phyloP scores from a whole-genome alignment of 768 basidiomycete genomes.

The Clavaria fumosa region DNA sequence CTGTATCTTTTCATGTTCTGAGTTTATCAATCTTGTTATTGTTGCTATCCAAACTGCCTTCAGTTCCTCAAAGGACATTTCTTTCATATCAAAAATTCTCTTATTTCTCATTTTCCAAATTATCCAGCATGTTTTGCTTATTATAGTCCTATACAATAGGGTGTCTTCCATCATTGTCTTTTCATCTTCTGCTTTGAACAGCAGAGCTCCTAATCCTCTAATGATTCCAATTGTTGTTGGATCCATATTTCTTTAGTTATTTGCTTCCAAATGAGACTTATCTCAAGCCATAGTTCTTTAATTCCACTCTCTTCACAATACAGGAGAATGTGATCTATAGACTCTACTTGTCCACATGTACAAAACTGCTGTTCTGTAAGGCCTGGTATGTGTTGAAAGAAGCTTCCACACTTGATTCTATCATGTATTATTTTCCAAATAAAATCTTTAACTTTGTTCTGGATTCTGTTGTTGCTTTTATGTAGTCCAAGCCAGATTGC shows the following conservation, averaged over 20 bases:
- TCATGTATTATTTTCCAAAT: constrained; percentile 12
- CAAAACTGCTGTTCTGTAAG: constrained; percentile 7
- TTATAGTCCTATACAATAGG: background rate
- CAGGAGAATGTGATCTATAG: constrained; percentile 10
- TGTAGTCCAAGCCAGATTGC: constrained; percentile 9
- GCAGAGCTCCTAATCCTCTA: background rate
- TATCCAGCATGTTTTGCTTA: background rate
- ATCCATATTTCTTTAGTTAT: background rate
- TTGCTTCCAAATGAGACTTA: background rate
- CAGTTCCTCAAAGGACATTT: background rate
- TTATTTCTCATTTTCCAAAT: background rate
- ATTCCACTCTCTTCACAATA: constrained; percentile 5
- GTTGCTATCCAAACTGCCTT: background rate
- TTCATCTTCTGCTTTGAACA: background rate
- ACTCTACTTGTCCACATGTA: constrained; percentile 8
- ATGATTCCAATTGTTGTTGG: background rate
- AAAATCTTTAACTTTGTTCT: constrained; percentile 8
- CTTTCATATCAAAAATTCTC: background rate
- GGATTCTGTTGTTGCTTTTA: constrained; percentile 3
- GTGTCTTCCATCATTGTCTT: background rate
- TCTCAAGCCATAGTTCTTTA: background rate
- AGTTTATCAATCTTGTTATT: background rate
- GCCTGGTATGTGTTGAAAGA: constrained; percentile 1
- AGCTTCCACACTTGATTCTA: constrained; percentile 7
- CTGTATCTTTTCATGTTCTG: background rate